These are phyloP conservation scores for Rhizopus stolonifer DNA, from an alignment of 371 early-diverging fungal genomes.

Conservation along the genomic window DNA sequence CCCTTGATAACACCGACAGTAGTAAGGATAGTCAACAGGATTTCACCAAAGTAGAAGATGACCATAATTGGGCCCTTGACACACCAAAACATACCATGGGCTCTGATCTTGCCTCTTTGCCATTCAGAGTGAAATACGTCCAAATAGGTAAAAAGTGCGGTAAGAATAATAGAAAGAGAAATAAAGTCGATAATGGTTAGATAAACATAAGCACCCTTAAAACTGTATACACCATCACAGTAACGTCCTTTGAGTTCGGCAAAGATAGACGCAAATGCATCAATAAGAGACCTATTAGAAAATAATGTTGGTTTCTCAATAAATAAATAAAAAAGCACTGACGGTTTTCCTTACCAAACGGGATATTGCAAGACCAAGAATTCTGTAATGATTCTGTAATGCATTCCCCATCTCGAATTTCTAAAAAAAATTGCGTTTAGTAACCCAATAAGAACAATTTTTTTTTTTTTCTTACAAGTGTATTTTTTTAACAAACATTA, in stretches of 20 bases:
- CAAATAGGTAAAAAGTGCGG: constrained; percentile 43
- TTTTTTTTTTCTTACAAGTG: constrained; percentile 42
- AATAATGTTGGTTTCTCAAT: background rate
- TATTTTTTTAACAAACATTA: constrained; percentile 32
- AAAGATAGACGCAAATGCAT: constrained; percentile 46
- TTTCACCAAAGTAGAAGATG: constrained; percentile 49
- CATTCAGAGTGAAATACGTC: constrained; percentile 44
- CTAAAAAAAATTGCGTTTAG: constrained; percentile 11
- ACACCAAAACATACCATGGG: constrained; percentile 57
- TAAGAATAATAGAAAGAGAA: constrained; percentile 41
- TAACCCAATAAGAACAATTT: background rate
- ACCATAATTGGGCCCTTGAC: constrained; percentile 54
- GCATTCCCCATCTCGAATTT: constrained; percentile 49
- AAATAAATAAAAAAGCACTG: no score
- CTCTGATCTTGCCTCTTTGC: constrained; percentile 32
- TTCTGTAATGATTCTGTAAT: constrained; percentile 43
- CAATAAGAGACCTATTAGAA: constrained; percentile 35
- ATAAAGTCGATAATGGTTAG: constrained; percentile 45
- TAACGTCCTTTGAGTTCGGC: constrained; percentile 39
- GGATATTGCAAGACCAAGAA: constrained; percentile 50
- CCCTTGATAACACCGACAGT: constrained; percentile 39
- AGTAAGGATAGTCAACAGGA: constrained; percentile 31
- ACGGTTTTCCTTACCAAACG: constrained; percentile 45
- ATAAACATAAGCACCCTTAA: constrained; percentile 47
- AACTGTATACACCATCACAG: constrained; percentile 37